phyloP scores from a whole-genome alignment of 2,329 filamentous ascomycete genomes.

The Davidsoniella virescens region DNA sequence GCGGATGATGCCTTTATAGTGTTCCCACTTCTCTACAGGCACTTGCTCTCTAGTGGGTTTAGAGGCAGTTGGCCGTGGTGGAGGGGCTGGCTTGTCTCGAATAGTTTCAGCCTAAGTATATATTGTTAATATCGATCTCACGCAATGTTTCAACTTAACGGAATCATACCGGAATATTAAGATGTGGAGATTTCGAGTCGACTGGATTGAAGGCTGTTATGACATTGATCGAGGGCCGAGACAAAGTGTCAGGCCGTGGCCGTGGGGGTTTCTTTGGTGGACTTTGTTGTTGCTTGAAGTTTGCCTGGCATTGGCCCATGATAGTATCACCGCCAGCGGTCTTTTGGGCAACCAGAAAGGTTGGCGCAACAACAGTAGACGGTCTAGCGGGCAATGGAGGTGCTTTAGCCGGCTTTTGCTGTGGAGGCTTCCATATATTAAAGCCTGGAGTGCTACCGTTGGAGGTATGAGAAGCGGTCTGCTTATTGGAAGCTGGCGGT shows the following conservation, averaged over 20 bases:
- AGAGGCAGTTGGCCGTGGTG: slow-evolving; percentile 5
- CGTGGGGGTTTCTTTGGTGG: slow-evolving; percentile 6
- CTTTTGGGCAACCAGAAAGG: slow-evolving; percentile 13
- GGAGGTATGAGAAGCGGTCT: neutral
- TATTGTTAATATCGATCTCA: neutral
- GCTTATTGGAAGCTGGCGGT: slow-evolving; percentile 5
- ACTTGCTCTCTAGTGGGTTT: slow-evolving; percentile 25
- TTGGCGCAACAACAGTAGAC: slow-evolving; percentile 14
- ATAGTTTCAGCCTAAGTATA: neutral
- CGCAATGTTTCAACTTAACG: neutral
- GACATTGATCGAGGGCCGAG: neutral
- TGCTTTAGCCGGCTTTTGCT: slow-evolving; percentile 24
- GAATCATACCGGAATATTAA: neutral
- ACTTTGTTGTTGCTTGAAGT: slow-evolving; percentile 12
- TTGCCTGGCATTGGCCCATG: slow-evolving; percentile 13
- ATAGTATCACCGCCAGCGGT: slow-evolving; percentile 5
- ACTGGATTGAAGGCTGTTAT: neutral
- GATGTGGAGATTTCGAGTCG: neutral
- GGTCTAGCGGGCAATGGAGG: slow-evolving; percentile 17
- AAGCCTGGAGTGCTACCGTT: slow-evolving; percentile 16
- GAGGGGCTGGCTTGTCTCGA: slow-evolving; percentile 7
- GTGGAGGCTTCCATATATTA: slow-evolving; percentile 22
- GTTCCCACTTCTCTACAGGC: slow-evolving; percentile 31
- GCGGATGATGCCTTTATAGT: slow-evolving; percentile 29
- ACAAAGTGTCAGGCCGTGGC: neutral